phyloP scores from a whole-genome alignment of 2,329 filamentous ascomycete genomes.

The Trichophyton mentagrophytes region DNA sequence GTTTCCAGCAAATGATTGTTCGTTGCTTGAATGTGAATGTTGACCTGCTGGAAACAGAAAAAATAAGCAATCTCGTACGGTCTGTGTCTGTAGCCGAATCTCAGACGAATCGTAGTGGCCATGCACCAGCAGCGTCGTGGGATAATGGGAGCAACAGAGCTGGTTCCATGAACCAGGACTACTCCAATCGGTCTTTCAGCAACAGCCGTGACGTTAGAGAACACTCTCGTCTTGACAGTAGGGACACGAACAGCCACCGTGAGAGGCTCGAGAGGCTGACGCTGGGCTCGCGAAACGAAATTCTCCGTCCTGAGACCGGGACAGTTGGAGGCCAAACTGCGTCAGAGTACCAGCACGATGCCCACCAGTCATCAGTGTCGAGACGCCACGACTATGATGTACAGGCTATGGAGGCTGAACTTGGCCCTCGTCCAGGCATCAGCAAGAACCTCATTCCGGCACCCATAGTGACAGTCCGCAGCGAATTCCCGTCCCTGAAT shows the following conservation, averaged over 20 bases:
- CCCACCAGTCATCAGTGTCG: slow-evolving; percentile 39
- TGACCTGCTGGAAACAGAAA: slow-evolving; percentile 48
- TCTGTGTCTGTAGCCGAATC: slow-evolving; percentile 59
- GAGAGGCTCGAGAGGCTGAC: slow-evolving; percentile 37
- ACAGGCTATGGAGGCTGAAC: slow-evolving; percentile 83
- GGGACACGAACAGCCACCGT: slow-evolving; percentile 29
- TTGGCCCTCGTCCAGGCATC: slow-evolving; percentile 53
- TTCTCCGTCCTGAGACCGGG: slow-evolving; percentile 67
- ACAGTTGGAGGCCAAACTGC: slow-evolving; percentile 61
- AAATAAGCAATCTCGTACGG: slow-evolving; percentile 84
- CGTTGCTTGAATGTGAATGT: not conserved
- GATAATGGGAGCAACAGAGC: slow-evolving; percentile 26
- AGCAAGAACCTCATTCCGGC: slow-evolving; percentile 78
- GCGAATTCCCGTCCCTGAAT: slow-evolving; percentile 89
- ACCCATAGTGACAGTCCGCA: slow-evolving; percentile 84
- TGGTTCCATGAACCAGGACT: slow-evolving; percentile 23
- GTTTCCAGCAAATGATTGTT: not conserved
- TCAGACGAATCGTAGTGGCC: slow-evolving; percentile 35
- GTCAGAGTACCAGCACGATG: slow-evolving; percentile 56
- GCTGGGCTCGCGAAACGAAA: slow-evolving; percentile 33
- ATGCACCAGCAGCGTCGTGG: slow-evolving; percentile 53
- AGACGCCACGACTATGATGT: slow-evolving; percentile 89
- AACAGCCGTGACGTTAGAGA: slow-evolving; percentile 21
- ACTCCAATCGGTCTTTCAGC: slow-evolving; percentile 12
- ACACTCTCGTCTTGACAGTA: slow-evolving; percentile 28